Conservation (phyloP, 192 early-diverging fungal genomes). For the Coemansia sp. region DNA sequence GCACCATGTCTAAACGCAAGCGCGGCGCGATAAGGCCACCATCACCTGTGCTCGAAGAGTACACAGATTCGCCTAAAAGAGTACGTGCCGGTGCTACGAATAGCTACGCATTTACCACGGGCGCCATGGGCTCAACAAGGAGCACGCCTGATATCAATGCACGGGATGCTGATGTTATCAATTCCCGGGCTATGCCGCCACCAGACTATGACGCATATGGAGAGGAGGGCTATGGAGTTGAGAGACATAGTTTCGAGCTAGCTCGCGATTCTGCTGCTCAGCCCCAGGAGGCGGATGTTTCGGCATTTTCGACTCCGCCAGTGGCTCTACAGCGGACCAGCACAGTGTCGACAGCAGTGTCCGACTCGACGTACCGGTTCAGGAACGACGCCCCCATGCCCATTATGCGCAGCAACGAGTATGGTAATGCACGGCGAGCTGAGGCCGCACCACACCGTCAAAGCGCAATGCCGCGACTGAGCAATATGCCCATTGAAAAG, state of each 20-base stretch:
- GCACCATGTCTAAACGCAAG: slow-evolving; percentile 17
- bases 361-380: neutral
- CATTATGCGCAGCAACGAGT: neutral
- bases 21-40: neutral
- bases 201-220: neutral
- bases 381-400: neutral
- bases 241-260: neutral
- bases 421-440: neutral
- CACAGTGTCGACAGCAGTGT: slow-evolving; percentile 6
- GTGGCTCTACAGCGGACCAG: slow-evolving; percentile 1
- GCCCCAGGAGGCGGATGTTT: neutral
- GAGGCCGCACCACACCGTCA: neutral
- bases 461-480: neutral
- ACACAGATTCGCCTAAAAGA: neutral
- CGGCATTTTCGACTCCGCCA: neutral
- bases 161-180: neutral
- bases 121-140: neutral
- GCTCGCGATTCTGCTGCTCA: neutral
- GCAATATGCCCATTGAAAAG: slow-evolving; percentile 2
- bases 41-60: neutral
- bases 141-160: neutral
- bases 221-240: neutral
- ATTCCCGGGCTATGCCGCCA: neutral
- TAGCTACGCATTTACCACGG: neutral
- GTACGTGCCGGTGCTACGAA: neutral